Evolutionary conservation across 768 basidiomycete genomes (phyloP).

Genomic region (Paxillus ammoniavirescens): DNA sequence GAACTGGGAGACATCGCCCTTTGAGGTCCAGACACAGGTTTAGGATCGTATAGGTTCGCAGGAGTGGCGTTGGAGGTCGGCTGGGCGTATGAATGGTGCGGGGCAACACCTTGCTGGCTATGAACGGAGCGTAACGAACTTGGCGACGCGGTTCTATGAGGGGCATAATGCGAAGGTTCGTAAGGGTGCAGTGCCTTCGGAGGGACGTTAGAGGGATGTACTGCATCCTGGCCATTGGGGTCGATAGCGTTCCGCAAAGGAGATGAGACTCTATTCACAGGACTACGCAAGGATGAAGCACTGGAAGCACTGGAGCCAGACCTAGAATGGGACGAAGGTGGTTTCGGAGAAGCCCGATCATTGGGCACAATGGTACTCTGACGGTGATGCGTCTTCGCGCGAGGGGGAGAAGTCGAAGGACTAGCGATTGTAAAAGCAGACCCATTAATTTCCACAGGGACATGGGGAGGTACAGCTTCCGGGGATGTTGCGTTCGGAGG

Average conservation of each 20-base stretch:
- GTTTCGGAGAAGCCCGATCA: not conserved
- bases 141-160: slow-evolving; percentile 24
- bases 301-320: slow-evolving; percentile 8
- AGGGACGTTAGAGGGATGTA: not conserved
- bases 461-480: not conserved
- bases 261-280: slow-evolving; percentile 12
- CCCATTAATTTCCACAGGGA: not conserved
- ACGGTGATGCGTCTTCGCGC: slow-evolving; percentile 1
- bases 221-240: not conserved
- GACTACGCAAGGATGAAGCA: slow-evolving; percentile 8
- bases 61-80: slow-evolving; percentile 2
- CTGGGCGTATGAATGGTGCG: slow-evolving; percentile 5
- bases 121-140: slow-evolving; percentile 22
- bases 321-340: slow-evolving; percentile 8
- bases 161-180: slow-evolving; percentile 1
- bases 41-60: slow-evolving; percentile 19
- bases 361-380: slow-evolving; percentile 1
- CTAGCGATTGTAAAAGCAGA: not conserved
- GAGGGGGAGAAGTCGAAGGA: slow-evolving; percentile 1
- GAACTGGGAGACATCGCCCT: slow-evolving; percentile 32
- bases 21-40: slow-evolving; percentile 15
- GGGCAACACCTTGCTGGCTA: slow-evolving; percentile 11
- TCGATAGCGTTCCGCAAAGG: slow-evolving; percentile 11
- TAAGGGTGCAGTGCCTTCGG: not conserved
- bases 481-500: not conserved